phyloP scores from a whole-genome alignment of 345 rosid genomes.

The Geranium brycei region DNA sequence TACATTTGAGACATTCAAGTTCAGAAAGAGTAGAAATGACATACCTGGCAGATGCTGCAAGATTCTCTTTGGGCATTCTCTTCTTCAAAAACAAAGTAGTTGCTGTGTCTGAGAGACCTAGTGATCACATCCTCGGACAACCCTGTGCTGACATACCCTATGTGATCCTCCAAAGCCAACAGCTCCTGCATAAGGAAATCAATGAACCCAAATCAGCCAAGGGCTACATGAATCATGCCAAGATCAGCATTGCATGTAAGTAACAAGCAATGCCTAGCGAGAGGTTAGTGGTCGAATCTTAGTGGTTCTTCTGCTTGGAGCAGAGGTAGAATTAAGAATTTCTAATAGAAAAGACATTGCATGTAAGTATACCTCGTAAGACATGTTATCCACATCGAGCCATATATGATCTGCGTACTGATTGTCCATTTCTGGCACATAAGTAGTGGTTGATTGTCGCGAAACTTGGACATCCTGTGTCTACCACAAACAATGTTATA shows the following conservation, averaged over 20 bases:
- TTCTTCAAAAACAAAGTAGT: background rate
- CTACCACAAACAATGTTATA: background rate
- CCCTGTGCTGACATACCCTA: constrained; percentile 3
- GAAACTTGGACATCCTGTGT: constrained; percentile 4
- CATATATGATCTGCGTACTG: background rate
- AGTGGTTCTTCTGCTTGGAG: no score
- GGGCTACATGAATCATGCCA: background rate
- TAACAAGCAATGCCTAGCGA: no score
- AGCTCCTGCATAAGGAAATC: background rate
- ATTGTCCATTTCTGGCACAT: background rate
- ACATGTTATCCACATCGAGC: constrained; percentile 3
- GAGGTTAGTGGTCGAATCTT: no score
- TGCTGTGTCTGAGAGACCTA: background rate
- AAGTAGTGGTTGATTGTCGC: background rate
- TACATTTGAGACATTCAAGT: no score
- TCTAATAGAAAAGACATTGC: no score
- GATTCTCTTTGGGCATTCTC: constrained; percentile 2
- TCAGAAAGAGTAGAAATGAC: background rate
- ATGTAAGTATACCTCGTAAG: background rate
- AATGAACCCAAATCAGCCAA: background rate
- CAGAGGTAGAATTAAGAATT: no score
- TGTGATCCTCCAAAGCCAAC: constrained; percentile 3
- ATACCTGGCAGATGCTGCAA: constrained; percentile 4
- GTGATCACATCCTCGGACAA: background rate
- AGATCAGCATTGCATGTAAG: background rate